These are phyloP conservation scores for Neurospora sp. DNA, from an alignment of 495 filamentous ascomycete species.

Conservation along the genomic window DNA sequence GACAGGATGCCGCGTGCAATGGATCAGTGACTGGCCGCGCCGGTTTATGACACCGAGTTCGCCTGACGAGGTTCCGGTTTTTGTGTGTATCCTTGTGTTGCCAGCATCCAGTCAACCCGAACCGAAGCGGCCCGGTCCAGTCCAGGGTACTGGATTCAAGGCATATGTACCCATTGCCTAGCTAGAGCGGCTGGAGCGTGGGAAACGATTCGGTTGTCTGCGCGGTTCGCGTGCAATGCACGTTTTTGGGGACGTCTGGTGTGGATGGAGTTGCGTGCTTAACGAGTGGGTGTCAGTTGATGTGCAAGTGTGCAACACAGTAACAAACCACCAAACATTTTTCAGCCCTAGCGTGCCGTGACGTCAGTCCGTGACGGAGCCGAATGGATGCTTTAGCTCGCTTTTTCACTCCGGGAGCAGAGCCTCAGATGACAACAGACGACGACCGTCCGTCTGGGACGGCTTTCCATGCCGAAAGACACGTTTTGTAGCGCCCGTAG, in stretches of 20 bases:
- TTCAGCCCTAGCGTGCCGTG: neutral
- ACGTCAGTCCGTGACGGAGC: neutral
- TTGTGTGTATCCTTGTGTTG: neutral
- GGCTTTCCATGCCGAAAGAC: neutral
- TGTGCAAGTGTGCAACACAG: neutral
- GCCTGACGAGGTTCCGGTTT: neutral
- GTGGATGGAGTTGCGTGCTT: neutral
- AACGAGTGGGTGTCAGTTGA: neutral
- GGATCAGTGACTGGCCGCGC: neutral
- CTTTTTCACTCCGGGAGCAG: neutral
- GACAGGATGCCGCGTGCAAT: neutral
- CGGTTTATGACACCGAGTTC: neutral
- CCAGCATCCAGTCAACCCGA: neutral
- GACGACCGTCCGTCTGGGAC: neutral
- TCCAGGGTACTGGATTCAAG: neutral
- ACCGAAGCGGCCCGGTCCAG: neutral
- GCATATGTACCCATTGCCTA: neutral
- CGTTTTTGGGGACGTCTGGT: neutral
- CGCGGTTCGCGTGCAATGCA: neutral
- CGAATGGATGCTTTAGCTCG: neutral
- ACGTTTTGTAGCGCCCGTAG: neutral
- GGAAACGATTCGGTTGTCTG: neutral
- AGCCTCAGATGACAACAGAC: neutral
- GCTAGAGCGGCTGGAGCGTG: neutral
- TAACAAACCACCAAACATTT: neutral